Conservation (phyloP, 306 rosid genomes). For the Coriaria nepalensis region DNA sequence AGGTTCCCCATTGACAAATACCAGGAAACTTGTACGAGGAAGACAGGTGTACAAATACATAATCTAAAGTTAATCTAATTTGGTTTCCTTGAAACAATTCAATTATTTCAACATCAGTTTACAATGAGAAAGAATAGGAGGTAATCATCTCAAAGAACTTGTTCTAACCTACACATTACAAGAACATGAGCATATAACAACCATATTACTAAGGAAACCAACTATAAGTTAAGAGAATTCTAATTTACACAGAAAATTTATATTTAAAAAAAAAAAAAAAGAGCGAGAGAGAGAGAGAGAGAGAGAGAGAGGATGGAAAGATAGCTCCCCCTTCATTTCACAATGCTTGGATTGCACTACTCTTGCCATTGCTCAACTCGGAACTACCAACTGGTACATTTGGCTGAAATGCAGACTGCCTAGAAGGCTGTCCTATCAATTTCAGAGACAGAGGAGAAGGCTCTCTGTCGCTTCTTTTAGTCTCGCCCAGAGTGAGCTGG, state of each 20-base stretch:
- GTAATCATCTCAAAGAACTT: constrained; percentile 36
- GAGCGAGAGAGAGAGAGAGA: background rate
- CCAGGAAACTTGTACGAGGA: no score
- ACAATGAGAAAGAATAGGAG: constrained; percentile 83
- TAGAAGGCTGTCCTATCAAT: constrained; percentile 64
- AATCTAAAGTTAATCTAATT: no score
- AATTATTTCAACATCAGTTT: constrained; percentile 44
- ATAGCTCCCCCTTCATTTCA: constrained; percentile 26
- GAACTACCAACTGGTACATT: constrained; percentile 54
- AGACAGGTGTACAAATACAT: no score
- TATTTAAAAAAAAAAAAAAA: constrained; percentile 20
- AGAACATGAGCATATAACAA: constrained; percentile 21
- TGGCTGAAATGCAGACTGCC: constrained; percentile 91
- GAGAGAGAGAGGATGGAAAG: constrained; percentile 9
- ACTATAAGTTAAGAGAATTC: no score
- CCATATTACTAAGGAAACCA: no score
- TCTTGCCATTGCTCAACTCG: constrained; percentile 50
- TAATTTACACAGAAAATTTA: constrained; percentile 18
- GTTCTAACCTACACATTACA: constrained; percentile 66
- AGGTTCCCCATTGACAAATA: no score
- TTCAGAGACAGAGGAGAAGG: constrained; percentile 61
- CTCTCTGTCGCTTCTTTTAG: constrained; percentile 29
- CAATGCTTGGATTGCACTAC: constrained; percentile 48
- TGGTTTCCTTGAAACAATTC: constrained; percentile 18
- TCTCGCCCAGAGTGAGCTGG: constrained; percentile 62